Evolutionary conservation across 2,329 filamentous ascomycete genomes (phyloP).

Genomic region (Botrytis elliptica): DNA sequence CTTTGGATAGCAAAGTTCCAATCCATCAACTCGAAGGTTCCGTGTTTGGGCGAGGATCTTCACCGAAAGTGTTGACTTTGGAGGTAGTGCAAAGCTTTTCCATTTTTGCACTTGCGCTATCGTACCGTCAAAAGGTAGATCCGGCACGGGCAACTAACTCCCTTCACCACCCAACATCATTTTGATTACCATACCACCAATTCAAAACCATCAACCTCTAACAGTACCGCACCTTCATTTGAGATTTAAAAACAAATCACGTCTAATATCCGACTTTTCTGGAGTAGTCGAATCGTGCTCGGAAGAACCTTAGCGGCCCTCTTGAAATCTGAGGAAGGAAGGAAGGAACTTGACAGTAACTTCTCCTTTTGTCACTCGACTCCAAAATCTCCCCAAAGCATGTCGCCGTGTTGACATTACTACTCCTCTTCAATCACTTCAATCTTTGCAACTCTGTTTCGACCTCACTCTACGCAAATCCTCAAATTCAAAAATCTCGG

Average conservation of each 20-base stretch:
- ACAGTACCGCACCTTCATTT: background rate
- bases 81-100: conserved; percentile 2
- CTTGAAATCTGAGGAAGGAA: conserved; percentile 1
- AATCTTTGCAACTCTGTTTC: conserved; percentile 25
- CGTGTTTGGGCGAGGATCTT: conserved; percentile 15
- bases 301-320: background rate
- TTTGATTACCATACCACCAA: background rate
- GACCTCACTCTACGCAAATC: conserved; percentile 23
- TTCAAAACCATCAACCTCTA: background rate
- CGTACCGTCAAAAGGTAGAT: conserved; percentile 5
- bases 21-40: conserved; percentile 3
- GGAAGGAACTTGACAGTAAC: background rate
- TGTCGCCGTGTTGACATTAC: background rate
- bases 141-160: background rate
- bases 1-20: conserved; percentile 1
- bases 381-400: background rate
- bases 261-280: background rate
- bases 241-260: background rate
- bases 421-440: background rate
- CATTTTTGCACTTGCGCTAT: conserved; percentile 4
- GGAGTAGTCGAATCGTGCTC: background rate
- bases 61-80: conserved; percentile 10
- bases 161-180: background rate
- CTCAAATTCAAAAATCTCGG: background rate
- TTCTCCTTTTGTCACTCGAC: background rate